Percentiles rank a stretch among this genome's conserved stretches.
Conservation (phyloP, 441 rosid genomes). For the Breynia disticha region DNA sequence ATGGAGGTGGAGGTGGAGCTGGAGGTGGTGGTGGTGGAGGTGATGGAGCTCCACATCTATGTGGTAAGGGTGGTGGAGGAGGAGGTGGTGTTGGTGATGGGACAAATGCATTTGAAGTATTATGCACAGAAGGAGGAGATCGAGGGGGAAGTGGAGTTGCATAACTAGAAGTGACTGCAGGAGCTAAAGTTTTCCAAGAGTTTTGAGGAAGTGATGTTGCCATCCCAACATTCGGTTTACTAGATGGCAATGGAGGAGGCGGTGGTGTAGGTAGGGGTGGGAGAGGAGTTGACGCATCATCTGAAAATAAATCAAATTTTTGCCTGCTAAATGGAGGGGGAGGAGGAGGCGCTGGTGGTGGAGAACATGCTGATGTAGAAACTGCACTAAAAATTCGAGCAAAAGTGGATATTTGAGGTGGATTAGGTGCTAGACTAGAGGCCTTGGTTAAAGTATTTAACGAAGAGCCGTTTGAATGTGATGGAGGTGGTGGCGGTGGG, state of each 20-base stretch:
- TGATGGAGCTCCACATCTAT: constrained; percentile 15
- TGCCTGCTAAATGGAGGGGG: constrained; percentile 10
- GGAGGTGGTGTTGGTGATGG: too few species aligned
- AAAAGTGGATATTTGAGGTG: constrained; percentile 20
- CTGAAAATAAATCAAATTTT: constrained; percentile 11
- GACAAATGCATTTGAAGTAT: not conserved
- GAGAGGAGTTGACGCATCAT: not conserved
- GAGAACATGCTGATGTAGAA: constrained; percentile 16
- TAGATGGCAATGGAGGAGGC: constrained; percentile 17
- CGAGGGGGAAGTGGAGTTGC: constrained; percentile 11
- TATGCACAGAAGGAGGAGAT: constrained; percentile 9
- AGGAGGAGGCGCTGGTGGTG: constrained; percentile 18
- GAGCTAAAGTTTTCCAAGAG: constrained; percentile 26
- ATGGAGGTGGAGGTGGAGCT: constrained; percentile 2
- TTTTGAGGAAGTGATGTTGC: constrained; percentile 25
- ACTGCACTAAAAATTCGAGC: constrained; percentile 5
- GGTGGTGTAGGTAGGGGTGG: constrained; percentile 4
- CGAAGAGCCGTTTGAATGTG: constrained; percentile 6
- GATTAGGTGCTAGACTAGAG: constrained; percentile 8
- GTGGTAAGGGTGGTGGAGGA: too few species aligned
- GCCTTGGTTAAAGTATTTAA: not conserved
- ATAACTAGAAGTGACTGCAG: not conserved
- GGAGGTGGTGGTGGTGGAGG: constrained; percentile 10
- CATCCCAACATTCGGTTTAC: constrained; percentile 19
- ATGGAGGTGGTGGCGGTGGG: constrained; percentile 10